Conservation (phyloP, 1,284 basidiomycete species). For the Cryptococcus sp. region DNA sequence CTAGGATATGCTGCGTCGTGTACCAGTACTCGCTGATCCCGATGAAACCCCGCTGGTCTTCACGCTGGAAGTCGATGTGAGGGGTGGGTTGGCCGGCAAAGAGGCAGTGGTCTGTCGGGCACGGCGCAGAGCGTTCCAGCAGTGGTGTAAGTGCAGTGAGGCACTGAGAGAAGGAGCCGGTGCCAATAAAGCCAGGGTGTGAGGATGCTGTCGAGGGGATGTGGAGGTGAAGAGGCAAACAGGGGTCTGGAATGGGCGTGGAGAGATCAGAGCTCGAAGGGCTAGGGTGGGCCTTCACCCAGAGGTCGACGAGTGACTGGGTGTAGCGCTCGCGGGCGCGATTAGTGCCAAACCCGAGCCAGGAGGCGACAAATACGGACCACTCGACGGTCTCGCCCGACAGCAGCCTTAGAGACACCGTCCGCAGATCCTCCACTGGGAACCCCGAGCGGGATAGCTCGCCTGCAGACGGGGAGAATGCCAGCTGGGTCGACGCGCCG, state of each 20-base stretch:
- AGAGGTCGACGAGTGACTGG: slow-evolving; percentile 60
- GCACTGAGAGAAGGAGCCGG: slow-evolving; percentile 86
- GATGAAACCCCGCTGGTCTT: slow-evolving; percentile 72
- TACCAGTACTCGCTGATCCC: slow-evolving; percentile 99
- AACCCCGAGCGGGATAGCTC: slow-evolving; percentile 55
- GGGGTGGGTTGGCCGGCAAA: slow-evolving; percentile 91
- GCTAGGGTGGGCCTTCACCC: slow-evolving; percentile 46
- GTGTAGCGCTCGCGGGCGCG: slow-evolving; percentile 90
- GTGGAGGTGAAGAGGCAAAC: slow-evolving; percentile 73
- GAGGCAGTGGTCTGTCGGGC: slow-evolving; percentile 81
- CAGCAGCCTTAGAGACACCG: slow-evolving; percentile 76
- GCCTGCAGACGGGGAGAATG: slow-evolving; percentile 67
- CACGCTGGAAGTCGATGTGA: slow-evolving; percentile 81
- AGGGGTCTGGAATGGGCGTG: slow-evolving; percentile 74
- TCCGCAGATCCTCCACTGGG: slow-evolving; percentile 62
- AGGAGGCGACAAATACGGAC: slow-evolving; percentile 95
- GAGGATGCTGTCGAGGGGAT: slow-evolving; percentile 52
- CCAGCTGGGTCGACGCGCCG: slow-evolving; percentile 96
- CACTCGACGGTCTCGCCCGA: slow-evolving; percentile 83
- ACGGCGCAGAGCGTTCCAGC: slow-evolving; percentile 80
- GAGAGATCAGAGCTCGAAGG: slow-evolving; percentile 11
- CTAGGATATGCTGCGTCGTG: slow-evolving; percentile 86
- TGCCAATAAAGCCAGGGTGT: slow-evolving; percentile 70
- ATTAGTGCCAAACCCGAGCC: slow-evolving; percentile 98
- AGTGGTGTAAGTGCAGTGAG: slow-evolving; percentile 69